phyloP scores from a whole-genome alignment of 2,329 filamentous ascomycete genomes.

The Mycocentrospora acerina region DNA sequence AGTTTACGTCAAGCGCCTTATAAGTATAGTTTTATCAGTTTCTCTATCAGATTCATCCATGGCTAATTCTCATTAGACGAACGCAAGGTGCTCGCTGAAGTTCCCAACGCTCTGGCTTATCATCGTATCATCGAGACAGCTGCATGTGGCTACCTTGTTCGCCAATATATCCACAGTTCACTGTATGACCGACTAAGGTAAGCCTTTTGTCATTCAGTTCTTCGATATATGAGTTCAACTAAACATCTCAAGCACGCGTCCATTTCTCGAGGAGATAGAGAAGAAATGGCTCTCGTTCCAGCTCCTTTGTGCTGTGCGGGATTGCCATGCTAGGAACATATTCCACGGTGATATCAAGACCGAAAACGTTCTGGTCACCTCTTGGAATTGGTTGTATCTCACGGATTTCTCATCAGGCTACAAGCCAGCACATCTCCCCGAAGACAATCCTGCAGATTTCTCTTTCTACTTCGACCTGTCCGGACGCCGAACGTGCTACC shows the following conservation, averaged over 20 bases:
- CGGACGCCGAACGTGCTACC: constrained; percentile 86
- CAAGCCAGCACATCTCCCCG: constrained; percentile 89
- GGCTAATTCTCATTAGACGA: constrained; percentile 61
- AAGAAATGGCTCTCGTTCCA: constrained; percentile 99
- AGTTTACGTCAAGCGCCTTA: constrained; percentile 74
- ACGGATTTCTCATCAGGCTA: constrained; percentile 96
- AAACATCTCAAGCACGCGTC: constrained; percentile 70
- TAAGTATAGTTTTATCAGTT: constrained; percentile 58
- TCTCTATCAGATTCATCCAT: constrained; percentile 1
- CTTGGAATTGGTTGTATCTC: constrained; percentile 98
- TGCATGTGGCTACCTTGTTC: constrained; percentile 87
- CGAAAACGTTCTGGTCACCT: constrained; percentile 94
- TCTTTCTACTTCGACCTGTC: constrained; percentile 98
- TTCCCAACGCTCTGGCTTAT: constrained; percentile 89
- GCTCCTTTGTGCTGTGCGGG: constrained; percentile 84
- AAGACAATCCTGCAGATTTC: constrained; percentile 96
- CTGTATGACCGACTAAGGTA: constrained; percentile 87
- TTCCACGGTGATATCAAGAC: constrained; percentile 99
- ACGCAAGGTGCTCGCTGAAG: constrained; percentile 72
- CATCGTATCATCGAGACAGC: constrained; percentile 89
- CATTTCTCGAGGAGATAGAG: constrained; percentile 95
- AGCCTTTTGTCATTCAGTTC: constrained; percentile 1
- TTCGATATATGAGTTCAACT: constrained; percentile 12
- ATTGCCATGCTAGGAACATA: constrained; percentile 84
- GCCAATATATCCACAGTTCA: constrained; percentile 94